Evolutionary conservation across 1,284 basidiomycete genomes (phyloP), one percentile per base, ranked within the genome.

Genomic region (Fistulina hepatica): DNA sequence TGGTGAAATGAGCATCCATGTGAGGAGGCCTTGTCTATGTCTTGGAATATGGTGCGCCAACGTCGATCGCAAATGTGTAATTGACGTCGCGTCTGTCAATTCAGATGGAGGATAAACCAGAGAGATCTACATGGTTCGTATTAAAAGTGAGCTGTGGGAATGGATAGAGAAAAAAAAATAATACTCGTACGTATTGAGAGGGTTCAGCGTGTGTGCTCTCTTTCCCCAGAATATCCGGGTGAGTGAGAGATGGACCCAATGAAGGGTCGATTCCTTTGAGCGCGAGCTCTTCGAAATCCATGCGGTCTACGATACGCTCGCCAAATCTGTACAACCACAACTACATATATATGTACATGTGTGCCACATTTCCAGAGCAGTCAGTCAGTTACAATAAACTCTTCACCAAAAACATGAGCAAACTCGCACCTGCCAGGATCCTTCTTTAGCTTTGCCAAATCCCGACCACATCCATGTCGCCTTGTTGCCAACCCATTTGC

Each of bases 281-380:
- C 11, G 74, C 73, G 31, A 80, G 64, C 52, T 85, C 81, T 53
- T 85, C 82, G 46, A 83, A 85, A 36, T 83, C 82, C 42, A 84
- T 63, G 16, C 70, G 65, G 53, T 84, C 77, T 19, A 78, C 60
- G 2, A 82, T 51, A 8, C 71, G 70, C 59, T 83, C 76, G 21
- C 81, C 82, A 28, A 66, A 61, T 43, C 68, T 58, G 51, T 73
- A 81, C 8, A 71, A 58, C 52, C 64, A 73, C 21, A 73, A 54
- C 80, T 82, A n/a, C n/a, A n/a, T n/a, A n/a, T n/a, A n/a, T n/a
- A n/a, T n/a, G n/a, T n/a, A n/a, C n/a, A n/a, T n/a, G 44, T 13
- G 39, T 12, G 12, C 20, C 15, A 39, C 22, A 37, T 21, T 31
- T 21, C n/a, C n/a, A n/a, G n/a, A n/a, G n/a, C n/a, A n/a, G n/a